Base-by-base conservation (phyloP, 176 grass and related monocot species). In the Lolium multiflorum region DNA sequence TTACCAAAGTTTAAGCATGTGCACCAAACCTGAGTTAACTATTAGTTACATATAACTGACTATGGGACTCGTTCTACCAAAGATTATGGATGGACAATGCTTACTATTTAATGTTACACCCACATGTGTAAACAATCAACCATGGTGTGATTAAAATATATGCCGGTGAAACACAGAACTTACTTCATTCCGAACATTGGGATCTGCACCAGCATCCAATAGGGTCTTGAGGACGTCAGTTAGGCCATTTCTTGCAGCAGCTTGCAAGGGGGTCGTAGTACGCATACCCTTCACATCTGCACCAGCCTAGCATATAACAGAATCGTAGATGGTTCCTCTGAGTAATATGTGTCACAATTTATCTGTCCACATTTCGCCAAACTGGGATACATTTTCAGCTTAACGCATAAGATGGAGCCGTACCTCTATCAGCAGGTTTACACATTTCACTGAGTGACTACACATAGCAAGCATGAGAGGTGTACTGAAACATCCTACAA, bases 401-500 rank as follows among this genome's bases (percentile, higher is more conserved):
- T 67, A 17, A 67, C 28, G 4, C 14, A 38, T 67, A 38, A 67
- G 26, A 67, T 67, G 64, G 14, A 67, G 64, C 6, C 7, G 7
- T 67, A 67, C 64, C 64, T 38, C 31, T 67, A 67, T 0, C 64
- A 67, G 64, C 38, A 67, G 64, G 14, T 67, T 67, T 15, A 38
- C 64, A 67, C 64, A 67, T 67, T 67, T 67, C 64, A 67, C 64
- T 67, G 64, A 67, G 28, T 25, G 64, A 67, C 28, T 17, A 7
- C 17, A 13, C 6, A 67, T 38, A 38, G 64, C 64, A 38, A 67
- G 7, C 12, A 18, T 38, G 64, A 67, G 64, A 38, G 64, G 64
- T 38, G 64, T 18, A 8, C 13, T 37, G 64, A 67, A 67, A 37
- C 2, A 3, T 31, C 13, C 6, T 5, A 37, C 15, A 17, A 9